Evolutionary conservation across 176 grass and related monocot species (phyloP).

Genomic region (Miscanthus lutarioriparius): DNA sequence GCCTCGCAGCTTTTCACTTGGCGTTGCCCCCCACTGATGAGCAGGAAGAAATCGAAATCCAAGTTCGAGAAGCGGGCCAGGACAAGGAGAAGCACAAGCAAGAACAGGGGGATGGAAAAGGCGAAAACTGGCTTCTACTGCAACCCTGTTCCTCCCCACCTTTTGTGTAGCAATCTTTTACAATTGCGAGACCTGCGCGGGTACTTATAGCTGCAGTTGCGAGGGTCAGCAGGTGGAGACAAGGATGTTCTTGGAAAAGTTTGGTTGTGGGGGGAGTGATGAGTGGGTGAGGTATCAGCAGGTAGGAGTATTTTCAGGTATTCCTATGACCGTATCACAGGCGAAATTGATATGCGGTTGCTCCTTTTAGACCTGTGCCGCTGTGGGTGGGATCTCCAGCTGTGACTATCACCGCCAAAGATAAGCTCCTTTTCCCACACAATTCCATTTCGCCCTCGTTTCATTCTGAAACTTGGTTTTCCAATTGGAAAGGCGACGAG

Average conservation of each 20-base stretch:
- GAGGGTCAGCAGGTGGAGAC: slow-evolving; percentile 9
- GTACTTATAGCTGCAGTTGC: slow-evolving; percentile 30
- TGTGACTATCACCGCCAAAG: slow-evolving; percentile 37
- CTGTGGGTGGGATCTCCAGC: slow-evolving; percentile 9
- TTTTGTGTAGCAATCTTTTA: background rate
- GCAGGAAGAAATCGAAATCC: background rate
- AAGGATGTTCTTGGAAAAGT: background rate
- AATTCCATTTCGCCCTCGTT: background rate
- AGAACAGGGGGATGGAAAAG: background rate
- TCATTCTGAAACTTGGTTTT: background rate
- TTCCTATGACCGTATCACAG: background rate
- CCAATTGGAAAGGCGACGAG: background rate
- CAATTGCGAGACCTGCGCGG: background rate
- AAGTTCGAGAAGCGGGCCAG: background rate
- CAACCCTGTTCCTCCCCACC: background rate
- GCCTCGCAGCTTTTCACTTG: background rate
- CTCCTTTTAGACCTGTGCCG: slow-evolving; percentile 17
- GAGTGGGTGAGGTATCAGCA: background rate
- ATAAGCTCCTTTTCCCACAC: background rate
- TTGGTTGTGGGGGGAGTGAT: background rate
- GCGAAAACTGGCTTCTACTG: background rate
- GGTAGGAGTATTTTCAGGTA: background rate
- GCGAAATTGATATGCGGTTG: slow-evolving; percentile 16
- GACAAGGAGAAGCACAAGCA: background rate
- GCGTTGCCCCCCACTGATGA: background rate